Evolutionary conservation across 2,329 filamentous ascomycete species (phyloP).

Genomic region (Monosporascus sp.): DNA sequence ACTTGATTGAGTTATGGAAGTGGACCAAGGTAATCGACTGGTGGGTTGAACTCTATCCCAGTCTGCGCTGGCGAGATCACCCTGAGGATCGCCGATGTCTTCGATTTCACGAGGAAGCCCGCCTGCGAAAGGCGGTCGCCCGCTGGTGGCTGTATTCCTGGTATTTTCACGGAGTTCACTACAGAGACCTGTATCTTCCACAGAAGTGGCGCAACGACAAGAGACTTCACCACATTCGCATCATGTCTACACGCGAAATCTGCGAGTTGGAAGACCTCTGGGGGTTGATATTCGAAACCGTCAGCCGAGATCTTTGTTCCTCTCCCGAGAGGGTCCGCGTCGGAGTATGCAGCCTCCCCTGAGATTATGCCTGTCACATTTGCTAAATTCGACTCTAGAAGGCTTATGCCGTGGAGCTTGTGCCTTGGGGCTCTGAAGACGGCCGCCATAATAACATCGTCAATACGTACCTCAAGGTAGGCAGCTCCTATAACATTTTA

Average conservation of each 20-base stretch:
- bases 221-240: conserved; percentile 22
- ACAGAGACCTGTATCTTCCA: conserved; percentile 15
- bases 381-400: conserved; percentile 10
- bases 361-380: not conserved
- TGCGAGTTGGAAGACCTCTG: conserved; percentile 21
- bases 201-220: conserved; percentile 18
- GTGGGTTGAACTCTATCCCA: conserved; percentile 35
- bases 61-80: conserved; percentile 41
- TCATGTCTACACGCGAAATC: conserved; percentile 23
- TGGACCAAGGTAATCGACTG: conserved; percentile 30
- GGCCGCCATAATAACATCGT: conserved; percentile 27
- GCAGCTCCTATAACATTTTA: not conserved
- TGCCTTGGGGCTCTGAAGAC: conserved; percentile 23
- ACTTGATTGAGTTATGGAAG: conserved; percentile 25
- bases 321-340: conserved; percentile 17
- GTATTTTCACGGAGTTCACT: conserved; percentile 44
- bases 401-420: conserved; percentile 13
- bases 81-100: conserved; percentile 42
- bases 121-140: conserved; percentile 46
- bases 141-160: conserved; percentile 50
- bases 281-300: conserved; percentile 14
- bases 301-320: conserved; percentile 25
- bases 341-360: conserved; percentile 13
- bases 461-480: conserved; percentile 35
- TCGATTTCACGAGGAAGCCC: conserved; percentile 34